Conservation (phyloP, 148 eudicot genomes). For the Bassia scoparia region DNA sequence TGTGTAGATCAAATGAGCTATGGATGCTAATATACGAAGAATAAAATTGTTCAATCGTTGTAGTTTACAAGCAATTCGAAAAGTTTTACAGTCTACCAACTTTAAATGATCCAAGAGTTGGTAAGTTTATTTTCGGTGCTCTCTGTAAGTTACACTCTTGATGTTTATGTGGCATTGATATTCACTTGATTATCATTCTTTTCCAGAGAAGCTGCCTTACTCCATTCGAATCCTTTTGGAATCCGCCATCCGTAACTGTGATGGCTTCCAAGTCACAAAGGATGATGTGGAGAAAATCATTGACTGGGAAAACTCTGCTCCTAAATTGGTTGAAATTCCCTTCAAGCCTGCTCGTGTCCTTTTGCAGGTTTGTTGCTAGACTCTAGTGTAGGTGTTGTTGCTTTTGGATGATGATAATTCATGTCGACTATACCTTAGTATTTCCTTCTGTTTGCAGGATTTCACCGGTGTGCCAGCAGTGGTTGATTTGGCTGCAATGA, state of each 20-base stretch:
- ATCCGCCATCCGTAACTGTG: constrained; percentile 92
- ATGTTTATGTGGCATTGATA: no score
- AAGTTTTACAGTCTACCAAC: constrained; percentile 94
- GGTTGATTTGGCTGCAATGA: constrained; percentile 94
- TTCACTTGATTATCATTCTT: no score
- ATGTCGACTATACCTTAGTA: no score
- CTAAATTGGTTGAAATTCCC: constrained; percentile 89
- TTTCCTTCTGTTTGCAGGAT: no score
- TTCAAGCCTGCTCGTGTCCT: constrained; percentile 98
- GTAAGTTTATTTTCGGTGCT: no score
- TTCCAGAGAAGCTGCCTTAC: constrained; percentile 77
- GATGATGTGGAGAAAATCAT: constrained; percentile 90
- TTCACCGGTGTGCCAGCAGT: constrained; percentile 98
- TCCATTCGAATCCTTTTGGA: constrained; percentile 85
- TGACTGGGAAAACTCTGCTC: constrained; percentile 91
- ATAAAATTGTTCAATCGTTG: no score
- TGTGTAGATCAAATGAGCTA: no score
- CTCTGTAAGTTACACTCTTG: no score
- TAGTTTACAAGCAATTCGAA: no score
- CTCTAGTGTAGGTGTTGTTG: background rate
- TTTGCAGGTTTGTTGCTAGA: constrained; percentile 52
- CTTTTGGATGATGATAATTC: no score
- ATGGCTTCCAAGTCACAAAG: constrained; percentile 84
- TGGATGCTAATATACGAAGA: no score
- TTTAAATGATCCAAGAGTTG: constrained; percentile 85